These are phyloP conservation scores for Stipa capillata DNA, from an alignment of 176 grass and related monocot species.

Conservation along the genomic window DNA sequence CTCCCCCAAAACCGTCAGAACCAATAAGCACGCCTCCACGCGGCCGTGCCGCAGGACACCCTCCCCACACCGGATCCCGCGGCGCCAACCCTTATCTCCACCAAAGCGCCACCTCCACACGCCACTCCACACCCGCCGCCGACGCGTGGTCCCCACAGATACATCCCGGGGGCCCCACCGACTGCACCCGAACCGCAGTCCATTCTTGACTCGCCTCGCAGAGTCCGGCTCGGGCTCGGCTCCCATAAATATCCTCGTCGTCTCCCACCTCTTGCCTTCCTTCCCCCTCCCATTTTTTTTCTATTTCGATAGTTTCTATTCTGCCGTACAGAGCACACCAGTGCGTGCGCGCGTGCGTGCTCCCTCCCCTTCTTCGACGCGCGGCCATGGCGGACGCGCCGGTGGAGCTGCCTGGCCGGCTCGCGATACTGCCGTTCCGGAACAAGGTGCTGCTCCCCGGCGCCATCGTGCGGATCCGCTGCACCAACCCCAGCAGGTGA, in stretches of 20 bases:
- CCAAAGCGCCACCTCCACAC: constrained; percentile 6
- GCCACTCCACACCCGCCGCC: neutral
- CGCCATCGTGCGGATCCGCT: constrained; percentile 91
- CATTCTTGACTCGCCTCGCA: neutral
- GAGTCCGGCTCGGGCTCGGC: neutral
- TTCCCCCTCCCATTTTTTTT: neutral
- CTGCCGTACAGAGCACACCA: neutral
- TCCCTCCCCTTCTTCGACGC: neutral
- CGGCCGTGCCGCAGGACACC: too few species aligned
- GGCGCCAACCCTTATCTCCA: constrained; percentile 3
- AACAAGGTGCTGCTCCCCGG: constrained; percentile 94
- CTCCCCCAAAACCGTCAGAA: too few species aligned
- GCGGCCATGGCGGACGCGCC: constrained; percentile 53
- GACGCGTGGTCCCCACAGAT: neutral
- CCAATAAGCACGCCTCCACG: too few species aligned
- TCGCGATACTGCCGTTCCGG: constrained; percentile 90
- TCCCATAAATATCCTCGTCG: constrained; percentile 26
- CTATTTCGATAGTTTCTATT: neutral
- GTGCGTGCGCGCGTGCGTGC: neutral
- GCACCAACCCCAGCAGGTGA: constrained; percentile 93
- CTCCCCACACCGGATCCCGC: neutral
- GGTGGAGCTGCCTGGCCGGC: constrained; percentile 76
- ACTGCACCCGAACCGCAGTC: neutral
- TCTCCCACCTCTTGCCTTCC: constrained; percentile 9
- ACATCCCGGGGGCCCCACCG: neutral